These are phyloP conservation scores for Candida argentea DNA, from an alignment of 805 yeast species.

Conservation along the genomic window DNA sequence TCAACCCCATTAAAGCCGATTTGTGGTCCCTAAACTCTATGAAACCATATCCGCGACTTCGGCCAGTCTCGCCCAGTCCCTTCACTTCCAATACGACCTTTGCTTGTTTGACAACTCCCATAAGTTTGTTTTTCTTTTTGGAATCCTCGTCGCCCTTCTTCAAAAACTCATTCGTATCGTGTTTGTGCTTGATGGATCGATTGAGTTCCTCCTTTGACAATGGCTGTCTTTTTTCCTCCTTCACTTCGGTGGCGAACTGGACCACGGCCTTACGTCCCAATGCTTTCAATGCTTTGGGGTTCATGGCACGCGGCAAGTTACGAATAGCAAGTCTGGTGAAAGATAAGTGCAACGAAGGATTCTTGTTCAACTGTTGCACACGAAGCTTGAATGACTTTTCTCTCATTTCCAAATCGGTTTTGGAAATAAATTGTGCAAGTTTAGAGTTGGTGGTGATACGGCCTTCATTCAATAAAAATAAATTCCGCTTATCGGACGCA, in stretches of 20 bases:
- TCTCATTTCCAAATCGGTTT: conserved; percentile 74
- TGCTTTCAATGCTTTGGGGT: conserved; percentile 78
- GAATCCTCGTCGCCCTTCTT: conserved; percentile 25
- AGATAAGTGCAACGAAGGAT: conserved; percentile 87
- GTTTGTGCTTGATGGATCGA: conserved; percentile 66
- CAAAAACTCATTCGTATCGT: conserved; percentile 21
- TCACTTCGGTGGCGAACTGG: conserved; percentile 85
- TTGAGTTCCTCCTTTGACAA: conserved; percentile 79
- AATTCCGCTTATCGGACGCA: conserved; percentile 73
- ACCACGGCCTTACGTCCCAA: conserved; percentile 92
- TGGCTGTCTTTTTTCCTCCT: conserved; percentile 64
- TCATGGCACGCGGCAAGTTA: conserved; percentile 89
- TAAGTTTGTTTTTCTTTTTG: conserved; percentile 55
- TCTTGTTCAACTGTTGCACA: conserved; percentile 81
- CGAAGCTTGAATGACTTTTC: conserved; percentile 80
- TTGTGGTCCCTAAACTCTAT: conserved; percentile 88
- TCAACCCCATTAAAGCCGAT: conserved; percentile 86
- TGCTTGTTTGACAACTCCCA: conserved; percentile 89
- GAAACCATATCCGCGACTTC: conserved; percentile 96
- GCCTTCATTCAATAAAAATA: conserved; percentile 88
- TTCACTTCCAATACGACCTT: conserved; percentile 89
- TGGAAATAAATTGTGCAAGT: conserved; percentile 57
- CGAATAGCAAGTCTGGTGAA: conserved; percentile 90
- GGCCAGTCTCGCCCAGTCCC: conserved; percentile 76
- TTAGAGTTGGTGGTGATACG: conserved; percentile 74